phyloP scores from a whole-genome alignment of 495 filamentous ascomycete species.

The Penicillium mononematosum region DNA sequence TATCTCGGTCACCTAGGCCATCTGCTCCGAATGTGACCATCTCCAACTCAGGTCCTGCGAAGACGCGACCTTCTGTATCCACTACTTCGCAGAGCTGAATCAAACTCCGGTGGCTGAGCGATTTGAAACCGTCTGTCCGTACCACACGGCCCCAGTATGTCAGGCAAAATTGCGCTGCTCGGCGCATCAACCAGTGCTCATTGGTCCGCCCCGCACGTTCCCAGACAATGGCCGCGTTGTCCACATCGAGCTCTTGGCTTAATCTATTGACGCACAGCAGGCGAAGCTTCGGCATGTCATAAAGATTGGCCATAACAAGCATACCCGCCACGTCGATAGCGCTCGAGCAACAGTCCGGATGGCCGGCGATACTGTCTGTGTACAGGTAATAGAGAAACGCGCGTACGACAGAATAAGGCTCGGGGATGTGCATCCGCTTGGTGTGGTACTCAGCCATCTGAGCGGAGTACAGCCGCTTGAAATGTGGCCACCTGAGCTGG shows the following conservation, averaged over 20 bases:
- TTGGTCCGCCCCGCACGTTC: constrained; percentile 84
- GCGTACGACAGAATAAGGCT: constrained; percentile 90
- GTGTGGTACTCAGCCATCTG: constrained; percentile 97
- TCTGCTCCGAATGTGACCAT: constrained; percentile 65
- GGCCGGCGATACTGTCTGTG: constrained; percentile 80
- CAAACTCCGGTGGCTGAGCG: constrained; percentile 69
- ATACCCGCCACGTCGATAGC: constrained; percentile 90
- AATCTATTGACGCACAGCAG: constrained; percentile 86
- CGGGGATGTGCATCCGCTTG: constrained; percentile 95
- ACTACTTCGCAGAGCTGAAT: constrained; percentile 92
- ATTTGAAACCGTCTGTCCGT: constrained; percentile 80
- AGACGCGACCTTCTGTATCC: constrained; percentile 83
- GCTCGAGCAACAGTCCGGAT: constrained; percentile 62
- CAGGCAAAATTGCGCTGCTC: constrained; percentile 84
- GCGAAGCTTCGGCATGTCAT: constrained; percentile 90
- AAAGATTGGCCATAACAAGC: constrained; percentile 95
- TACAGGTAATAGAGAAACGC: constrained; percentile 96
- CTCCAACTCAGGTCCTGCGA: constrained; percentile 82
- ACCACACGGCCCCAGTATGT: constrained; percentile 94
- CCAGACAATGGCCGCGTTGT: constrained; percentile 94
- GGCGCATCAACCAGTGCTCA: constrained; percentile 88
- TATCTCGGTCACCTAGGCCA: constrained; percentile 50
- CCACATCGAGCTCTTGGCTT: constrained; percentile 84
- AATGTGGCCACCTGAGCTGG: constrained; percentile 94
- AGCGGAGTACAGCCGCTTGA: constrained; percentile 80